Base-by-base conservation (phyloP, 2,329 filamentous ascomycete species). In the Diaporthe aspalathi region DNA sequence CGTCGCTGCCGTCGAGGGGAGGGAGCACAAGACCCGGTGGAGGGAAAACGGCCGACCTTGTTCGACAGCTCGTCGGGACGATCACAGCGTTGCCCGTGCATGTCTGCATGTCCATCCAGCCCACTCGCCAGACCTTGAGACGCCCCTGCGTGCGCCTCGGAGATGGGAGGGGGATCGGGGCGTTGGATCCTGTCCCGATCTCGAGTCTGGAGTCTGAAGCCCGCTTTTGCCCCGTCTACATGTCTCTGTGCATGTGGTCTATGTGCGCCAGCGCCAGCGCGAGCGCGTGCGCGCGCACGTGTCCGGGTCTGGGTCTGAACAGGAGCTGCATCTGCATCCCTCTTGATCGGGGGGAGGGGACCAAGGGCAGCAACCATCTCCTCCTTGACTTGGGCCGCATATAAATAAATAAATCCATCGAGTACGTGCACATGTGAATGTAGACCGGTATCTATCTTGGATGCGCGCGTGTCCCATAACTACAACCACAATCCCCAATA, bases 81-180 rank as follows among this genome's bases (percentile, higher is more conserved):
- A 62, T 27, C 56, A 62, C 29, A 38, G 17, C 17, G 17, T 9
- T 62, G 38, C 56, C 40, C 40, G 54, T 38, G 53, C 32, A n/a
- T 35, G 52, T 14, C 52, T 35, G 27, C 52, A 54, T 24, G 5
- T 62, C 24, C 40, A 24, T 17, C 24, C 57, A n/a, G n/a, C n/a
- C 40, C 11, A 62, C 40, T 29, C 24, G 3, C 12, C 60, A 49
- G 60, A 49, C 60, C 32, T 8, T 32, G 5, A 38, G 35, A 38
- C 35, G 5, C 35, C 60, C 60, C 60, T 65, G 60, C 43, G 12
- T 50, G 60, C n/a, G n/a, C 60, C 11, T 50, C 60, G 60, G 60
- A 65, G 60, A 65, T 65, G 60, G 45, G 60, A 63, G 60, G 40
- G 40, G 52, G n/a, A 3, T 22, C 12, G 53, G 53, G 11, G n/a